Conservation (phyloP, 164 flowering plant species). For the Cinnamomum chago region DNA sequence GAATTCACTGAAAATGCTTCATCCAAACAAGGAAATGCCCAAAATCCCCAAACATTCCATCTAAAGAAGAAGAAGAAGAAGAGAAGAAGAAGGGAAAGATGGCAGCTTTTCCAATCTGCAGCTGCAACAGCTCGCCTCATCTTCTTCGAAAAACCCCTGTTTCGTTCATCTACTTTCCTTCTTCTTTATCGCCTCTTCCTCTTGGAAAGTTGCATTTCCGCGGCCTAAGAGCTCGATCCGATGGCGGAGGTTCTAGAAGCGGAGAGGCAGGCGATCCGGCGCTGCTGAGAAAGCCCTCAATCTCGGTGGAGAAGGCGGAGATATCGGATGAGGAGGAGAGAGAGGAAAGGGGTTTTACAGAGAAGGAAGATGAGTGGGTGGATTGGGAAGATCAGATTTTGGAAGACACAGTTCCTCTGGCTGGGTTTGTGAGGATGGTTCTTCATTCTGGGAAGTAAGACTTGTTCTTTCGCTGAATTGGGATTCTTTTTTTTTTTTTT, state of each 20-base stretch:
- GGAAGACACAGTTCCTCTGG: slow-evolving; percentile 92
- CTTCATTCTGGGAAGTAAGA: slow-evolving; percentile 87
- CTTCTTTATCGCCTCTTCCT: neutral
- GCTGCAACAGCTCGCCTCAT: neutral
- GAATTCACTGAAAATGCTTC: no score
- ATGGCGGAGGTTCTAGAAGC: slow-evolving; percentile 22
- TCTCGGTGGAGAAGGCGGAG: slow-evolving; percentile 16
- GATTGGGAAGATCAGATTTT: slow-evolving; percentile 93
- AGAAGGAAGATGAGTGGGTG: slow-evolving; percentile 35
- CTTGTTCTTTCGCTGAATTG: neutral
- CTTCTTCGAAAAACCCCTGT: neutral
- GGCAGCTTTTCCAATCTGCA: no score
- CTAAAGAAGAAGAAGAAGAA: no score
- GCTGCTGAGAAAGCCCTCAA: slow-evolving; percentile 47
- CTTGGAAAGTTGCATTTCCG: slow-evolving; percentile 2
- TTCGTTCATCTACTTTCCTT: neutral
- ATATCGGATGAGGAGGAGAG: slow-evolving; percentile 1
- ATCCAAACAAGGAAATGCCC: no score
- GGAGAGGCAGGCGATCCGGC: slow-evolving; percentile 33
- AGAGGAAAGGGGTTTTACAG: neutral
- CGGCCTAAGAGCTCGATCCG: slow-evolving; percentile 29
- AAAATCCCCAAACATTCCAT: no score
- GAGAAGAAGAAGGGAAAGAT: no score
- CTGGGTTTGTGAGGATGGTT: slow-evolving; percentile 84
- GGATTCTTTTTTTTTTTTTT: no score